A percentile compares a stretch with the other conserved stretches of the same genome.
phyloP scores from a whole-genome alignment of 2,329 filamentous ascomycete genomes.

The Sordariomycetes sp. region DNA sequence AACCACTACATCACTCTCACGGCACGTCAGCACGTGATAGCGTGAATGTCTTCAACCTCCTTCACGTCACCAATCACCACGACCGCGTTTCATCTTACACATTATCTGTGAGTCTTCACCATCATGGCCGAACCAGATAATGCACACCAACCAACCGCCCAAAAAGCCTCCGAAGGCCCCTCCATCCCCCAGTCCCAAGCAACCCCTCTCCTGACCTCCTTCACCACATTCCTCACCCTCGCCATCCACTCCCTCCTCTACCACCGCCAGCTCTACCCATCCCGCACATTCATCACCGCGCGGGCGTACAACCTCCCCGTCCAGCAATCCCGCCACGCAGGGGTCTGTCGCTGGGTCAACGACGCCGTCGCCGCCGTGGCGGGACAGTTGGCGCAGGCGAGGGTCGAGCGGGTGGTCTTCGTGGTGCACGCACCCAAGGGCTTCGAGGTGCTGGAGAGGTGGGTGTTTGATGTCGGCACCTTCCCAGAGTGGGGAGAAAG shows the following conservation, averaged over 20 bases:
- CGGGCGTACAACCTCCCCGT: slow-evolving; percentile 79
- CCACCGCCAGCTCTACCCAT: slow-evolving; percentile 72
- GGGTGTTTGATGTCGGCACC: slow-evolving; percentile 47
- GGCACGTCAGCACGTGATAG: too few species aligned
- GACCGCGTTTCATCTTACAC: too few species aligned
- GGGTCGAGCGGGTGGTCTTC: slow-evolving; percentile 36
- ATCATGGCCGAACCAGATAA: too few species aligned
- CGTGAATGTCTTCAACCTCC: too few species aligned
- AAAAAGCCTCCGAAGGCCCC: background rate
- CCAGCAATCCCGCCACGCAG: slow-evolving; percentile 77
- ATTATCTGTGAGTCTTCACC: too few species aligned
- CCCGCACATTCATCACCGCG: slow-evolving; percentile 65
- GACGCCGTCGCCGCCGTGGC: slow-evolving; percentile 69
- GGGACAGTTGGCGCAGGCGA: slow-evolving; percentile 54
- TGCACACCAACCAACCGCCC: too few species aligned
- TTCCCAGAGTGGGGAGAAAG: slow-evolving; percentile 34
- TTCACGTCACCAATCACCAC: too few species aligned
- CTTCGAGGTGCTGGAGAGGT: slow-evolving; percentile 45
- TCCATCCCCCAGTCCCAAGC: slow-evolving; percentile 1
- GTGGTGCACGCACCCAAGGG: slow-evolving; percentile 32
- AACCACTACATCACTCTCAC: too few species aligned
- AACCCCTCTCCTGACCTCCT: slow-evolving; percentile 50
- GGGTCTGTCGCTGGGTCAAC: slow-evolving; percentile 76
- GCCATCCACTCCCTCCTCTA: slow-evolving; percentile 81
- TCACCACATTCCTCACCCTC: slow-evolving; percentile 73